Base-by-base conservation (phyloP, 2,329 filamentous ascomycete species). In the Apiospora saccharicola region DNA sequence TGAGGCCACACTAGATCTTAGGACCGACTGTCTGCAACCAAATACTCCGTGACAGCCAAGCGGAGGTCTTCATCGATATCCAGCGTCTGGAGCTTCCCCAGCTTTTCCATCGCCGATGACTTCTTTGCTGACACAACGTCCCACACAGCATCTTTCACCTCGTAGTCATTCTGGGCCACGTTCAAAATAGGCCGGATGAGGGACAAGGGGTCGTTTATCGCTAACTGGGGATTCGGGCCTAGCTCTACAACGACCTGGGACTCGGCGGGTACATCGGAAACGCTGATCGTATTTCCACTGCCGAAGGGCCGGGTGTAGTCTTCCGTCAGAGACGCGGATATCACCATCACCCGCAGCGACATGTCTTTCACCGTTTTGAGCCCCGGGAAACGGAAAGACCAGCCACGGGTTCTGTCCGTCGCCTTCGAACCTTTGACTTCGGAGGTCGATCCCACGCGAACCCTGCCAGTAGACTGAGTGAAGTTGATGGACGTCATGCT, bases 31-130 rank as follows among this genome's bases (percentile, higher is more conserved):
- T 70, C 47, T 14, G 68, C 68, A 51, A 68, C 6, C 7, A 71
- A 22, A 41, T 47, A 68, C 47, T 71, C 70, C 34, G 61, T 37
- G 37, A 71, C 61, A 24, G 70, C 70, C 8, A 68, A 26, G 14
- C 46, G 24, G 2, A 68, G 16, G 24, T 71, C 46, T 30, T 68
- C 61, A 13, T 34, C 49, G 19, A 71, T 41, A 51, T 37, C 70
- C 43, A 71, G n/a, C 57, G 61, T 43, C 70, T 71, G 70, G n/a
- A 71, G 61, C 61, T 51, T 41, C 13, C 61, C 44, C 19, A 71
- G 8, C 30, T 49, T 47, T 22, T 64, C 43, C 7, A 41, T 30
- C 22, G 26, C 14, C n/a, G 24, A 24, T n/a, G 30, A 22, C 14
- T 22, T 43, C 43, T 26, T 26, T 14, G 43, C 43, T 12, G 41